Evolutionary conservation across 345 rosid species (phyloP).

Genomic region (Pistacia atlantica): DNA sequence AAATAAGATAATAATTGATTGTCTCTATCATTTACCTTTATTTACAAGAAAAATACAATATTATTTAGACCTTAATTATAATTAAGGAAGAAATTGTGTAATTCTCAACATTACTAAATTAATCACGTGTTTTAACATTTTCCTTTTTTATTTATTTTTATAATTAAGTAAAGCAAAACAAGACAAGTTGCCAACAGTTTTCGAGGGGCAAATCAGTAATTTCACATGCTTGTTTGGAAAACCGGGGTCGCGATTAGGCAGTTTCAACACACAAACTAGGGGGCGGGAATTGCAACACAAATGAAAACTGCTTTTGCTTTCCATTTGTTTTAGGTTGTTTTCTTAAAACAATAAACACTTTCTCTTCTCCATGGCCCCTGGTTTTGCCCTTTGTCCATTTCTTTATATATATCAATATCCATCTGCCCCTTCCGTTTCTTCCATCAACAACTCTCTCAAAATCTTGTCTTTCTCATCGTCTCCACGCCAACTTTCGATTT

Average conservation of each 20-base stretch:
- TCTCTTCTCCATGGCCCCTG: slow-evolving; percentile 46
- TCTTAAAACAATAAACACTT: background rate
- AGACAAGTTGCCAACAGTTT: background rate
- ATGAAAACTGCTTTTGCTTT: slow-evolving; percentile 7
- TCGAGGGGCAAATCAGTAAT: background rate
- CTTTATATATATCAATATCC: background rate
- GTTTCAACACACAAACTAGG: slow-evolving; percentile 47
- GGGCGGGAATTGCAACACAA: slow-evolving; percentile 37
- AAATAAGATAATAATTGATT: too few relatives aligned
- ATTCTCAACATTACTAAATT: too few relatives aligned
- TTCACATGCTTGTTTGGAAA: slow-evolving; percentile 2
- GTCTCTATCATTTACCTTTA: too few relatives aligned
- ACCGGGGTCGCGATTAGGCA: slow-evolving; percentile 35
- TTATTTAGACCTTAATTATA: too few relatives aligned
- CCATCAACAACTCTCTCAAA: background rate
- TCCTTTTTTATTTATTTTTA: background rate
- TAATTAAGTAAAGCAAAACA: background rate
- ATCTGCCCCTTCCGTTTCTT: background rate
- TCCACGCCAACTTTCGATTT: background rate
- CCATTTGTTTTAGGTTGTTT: background rate
- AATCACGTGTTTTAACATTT: background rate
- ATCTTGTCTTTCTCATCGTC: too few relatives aligned
- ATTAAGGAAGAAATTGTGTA: too few relatives aligned
- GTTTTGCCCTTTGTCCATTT: slow-evolving; percentile 42
- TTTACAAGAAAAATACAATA: too few relatives aligned